phyloP scores from a whole-genome alignment of 2,329 filamentous ascomycete genomes.

The Pseudocercospora pini-densiflorae region DNA sequence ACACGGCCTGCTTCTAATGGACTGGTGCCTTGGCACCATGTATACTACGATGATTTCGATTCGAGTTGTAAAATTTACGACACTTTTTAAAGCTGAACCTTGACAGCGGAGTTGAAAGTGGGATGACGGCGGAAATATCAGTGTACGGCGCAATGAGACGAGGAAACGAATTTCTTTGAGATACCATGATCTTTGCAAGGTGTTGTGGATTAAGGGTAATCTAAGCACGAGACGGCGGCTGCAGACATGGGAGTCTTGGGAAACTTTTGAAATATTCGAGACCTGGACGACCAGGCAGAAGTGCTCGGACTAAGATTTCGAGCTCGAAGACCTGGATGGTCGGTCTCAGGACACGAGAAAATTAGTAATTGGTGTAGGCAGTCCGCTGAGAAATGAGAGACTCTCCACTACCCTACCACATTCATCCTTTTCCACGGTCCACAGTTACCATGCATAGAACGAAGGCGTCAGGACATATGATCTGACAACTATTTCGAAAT shows the following conservation, averaged over 20 bases:
- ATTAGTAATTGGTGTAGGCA: background rate
- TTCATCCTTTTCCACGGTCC: background rate
- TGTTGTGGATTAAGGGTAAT: slow-evolving; percentile 5
- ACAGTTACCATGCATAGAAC: too few species aligned
- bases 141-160: background rate
- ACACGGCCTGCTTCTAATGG: background rate
- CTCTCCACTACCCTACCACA: background rate
- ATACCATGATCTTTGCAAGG: slow-evolving; percentile 14
- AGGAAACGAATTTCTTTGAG: slow-evolving; percentile 21
- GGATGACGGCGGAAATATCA: background rate
- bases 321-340: background rate
- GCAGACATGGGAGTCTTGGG: background rate
- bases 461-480: too few species aligned
- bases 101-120: background rate
- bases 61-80: background rate
- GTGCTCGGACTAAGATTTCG: background rate
- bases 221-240: background rate
- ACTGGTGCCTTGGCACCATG: background rate
- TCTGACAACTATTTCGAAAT: too few species aligned
- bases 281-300: background rate
- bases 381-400: background rate
- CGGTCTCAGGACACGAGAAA: background rate
- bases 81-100: background rate
- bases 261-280: background rate
- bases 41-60: background rate